Percentiles rank a stretch among this genome's conserved stretches.
Conservation (phyloP, 129 eudicot species). For the Apium graveolens region DNA sequence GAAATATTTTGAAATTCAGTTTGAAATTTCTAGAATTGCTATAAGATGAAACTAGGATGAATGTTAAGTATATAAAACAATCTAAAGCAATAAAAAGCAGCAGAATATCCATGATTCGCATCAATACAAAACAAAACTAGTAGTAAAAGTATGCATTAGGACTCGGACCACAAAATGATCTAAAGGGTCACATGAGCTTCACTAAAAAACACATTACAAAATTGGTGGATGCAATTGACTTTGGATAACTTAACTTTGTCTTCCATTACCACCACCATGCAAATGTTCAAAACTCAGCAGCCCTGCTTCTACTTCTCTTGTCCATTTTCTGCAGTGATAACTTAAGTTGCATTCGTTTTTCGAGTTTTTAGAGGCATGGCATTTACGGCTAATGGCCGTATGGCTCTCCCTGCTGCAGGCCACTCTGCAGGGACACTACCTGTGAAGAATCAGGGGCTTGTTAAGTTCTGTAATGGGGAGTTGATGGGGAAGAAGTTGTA, state of each 20-base stretch:
- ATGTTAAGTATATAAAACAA: background rate
- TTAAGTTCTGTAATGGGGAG: conserved; percentile 52
- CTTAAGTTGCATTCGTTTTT: background rate
- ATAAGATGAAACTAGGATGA: too few species aligned
- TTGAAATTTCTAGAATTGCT: too few species aligned
- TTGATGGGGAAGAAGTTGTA: conserved; percentile 71
- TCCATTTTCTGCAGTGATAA: background rate
- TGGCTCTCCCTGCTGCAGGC: conserved; percentile 52
- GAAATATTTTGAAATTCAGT: too few species aligned
- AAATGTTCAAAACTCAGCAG: conserved; percentile 17
- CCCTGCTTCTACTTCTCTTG: background rate
- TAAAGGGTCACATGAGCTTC: conserved; percentile 1
- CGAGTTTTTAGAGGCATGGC: conserved; percentile 24
- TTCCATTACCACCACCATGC: conserved; percentile 46
- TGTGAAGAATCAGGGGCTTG: conserved; percentile 31
- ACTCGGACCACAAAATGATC: conserved; percentile 3
- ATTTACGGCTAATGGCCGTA: conserved; percentile 34
- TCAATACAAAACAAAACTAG: background rate
- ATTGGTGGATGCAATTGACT: conserved; percentile 48
- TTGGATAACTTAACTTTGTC: conserved; percentile 38
- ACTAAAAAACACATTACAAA: conserved; percentile 16
- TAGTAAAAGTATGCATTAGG: background rate
- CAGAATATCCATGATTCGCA: background rate
- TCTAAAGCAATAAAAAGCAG: background rate
- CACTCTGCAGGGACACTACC: conserved; percentile 25